Evolutionary conservation across 495 filamentous ascomycete species (phyloP).

Genomic region (Penicillium goetzii): DNA sequence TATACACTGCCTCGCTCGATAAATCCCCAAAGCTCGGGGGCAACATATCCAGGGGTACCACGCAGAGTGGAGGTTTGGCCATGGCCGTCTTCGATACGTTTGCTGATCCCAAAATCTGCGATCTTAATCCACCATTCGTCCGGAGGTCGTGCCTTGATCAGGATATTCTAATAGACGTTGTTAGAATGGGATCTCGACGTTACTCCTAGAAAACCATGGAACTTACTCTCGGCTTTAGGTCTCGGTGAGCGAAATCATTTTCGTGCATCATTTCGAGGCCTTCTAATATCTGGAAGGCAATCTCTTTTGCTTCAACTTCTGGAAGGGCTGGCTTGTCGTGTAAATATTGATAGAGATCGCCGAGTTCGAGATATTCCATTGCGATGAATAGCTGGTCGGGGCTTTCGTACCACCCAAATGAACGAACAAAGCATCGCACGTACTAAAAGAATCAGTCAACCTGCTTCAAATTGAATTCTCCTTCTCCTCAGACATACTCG

Average conservation of each 20-base stretch:
- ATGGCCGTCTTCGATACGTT: background rate
- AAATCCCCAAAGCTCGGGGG: background rate
- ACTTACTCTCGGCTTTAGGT: slow-evolving; percentile 46
- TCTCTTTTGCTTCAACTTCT: slow-evolving; percentile 41
- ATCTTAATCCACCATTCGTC: slow-evolving; percentile 10
- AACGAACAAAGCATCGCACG: slow-evolving; percentile 36
- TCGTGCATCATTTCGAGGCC: slow-evolving; percentile 49
- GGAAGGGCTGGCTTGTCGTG: slow-evolving; percentile 26
- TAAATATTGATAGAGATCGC: slow-evolving; percentile 16
- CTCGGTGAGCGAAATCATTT: slow-evolving; percentile 48
- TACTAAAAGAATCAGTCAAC: slow-evolving; percentile 12
- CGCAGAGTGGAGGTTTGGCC: background rate
- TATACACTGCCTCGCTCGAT: background rate
- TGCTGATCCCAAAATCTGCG: slow-evolving; percentile 7
- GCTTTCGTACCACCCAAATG: slow-evolving; percentile 41
- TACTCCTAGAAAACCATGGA: background rate
- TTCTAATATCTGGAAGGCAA: slow-evolving; percentile 46
- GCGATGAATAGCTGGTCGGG: slow-evolving; percentile 34
- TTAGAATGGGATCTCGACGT: background rate
- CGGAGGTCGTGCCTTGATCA: background rate
- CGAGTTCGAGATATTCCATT: slow-evolving; percentile 38
- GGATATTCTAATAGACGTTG: background rate
- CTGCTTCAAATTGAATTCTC: background rate
- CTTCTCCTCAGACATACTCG: slow-evolving; percentile 15
- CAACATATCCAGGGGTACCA: slow-evolving; percentile 6